phyloP scores from a whole-genome alignment of 2,329 filamentous ascomycete genomes.

The Didymella exigua region DNA sequence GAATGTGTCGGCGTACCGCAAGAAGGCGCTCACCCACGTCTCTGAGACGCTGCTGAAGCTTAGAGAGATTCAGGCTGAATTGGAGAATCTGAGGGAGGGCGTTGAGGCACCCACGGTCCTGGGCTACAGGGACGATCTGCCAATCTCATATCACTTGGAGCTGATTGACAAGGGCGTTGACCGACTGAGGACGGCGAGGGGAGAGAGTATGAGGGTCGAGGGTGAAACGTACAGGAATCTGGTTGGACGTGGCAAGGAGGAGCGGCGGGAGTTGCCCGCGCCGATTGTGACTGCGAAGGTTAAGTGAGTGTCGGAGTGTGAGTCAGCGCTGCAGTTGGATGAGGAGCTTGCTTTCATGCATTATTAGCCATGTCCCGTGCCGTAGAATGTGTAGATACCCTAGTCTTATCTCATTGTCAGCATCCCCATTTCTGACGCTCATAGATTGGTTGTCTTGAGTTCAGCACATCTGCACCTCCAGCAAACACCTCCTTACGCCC shows the following conservation, averaged over 20 bases:
- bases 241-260: slow-evolving; percentile 21
- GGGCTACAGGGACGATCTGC: slow-evolving; percentile 60
- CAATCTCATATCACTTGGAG: slow-evolving; percentile 75
- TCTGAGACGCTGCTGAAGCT: slow-evolving; percentile 72
- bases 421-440: background rate
- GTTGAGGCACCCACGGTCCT: slow-evolving; percentile 70
- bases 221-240: slow-evolving; percentile 52
- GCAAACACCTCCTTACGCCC: slow-evolving; percentile 55
- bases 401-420: background rate
- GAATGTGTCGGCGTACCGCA: slow-evolving; percentile 70
- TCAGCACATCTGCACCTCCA: slow-evolving; percentile 52
- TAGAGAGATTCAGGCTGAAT: slow-evolving; percentile 71
- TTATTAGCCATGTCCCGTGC: background rate
- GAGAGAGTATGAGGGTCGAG: slow-evolving; percentile 64
- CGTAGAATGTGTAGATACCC: slow-evolving; percentile 8
- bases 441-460: too few relatives aligned
- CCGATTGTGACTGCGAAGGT: slow-evolving; percentile 24
- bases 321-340: background rate
- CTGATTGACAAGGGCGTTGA: slow-evolving; percentile 75
- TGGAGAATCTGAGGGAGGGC: slow-evolving; percentile 73
- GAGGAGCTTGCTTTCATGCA: background rate
- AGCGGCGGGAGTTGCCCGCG: slow-evolving; percentile 22
- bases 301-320: background rate
- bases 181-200: slow-evolving; percentile 68
- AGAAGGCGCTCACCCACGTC: slow-evolving; percentile 71